Evolutionary conservation across 2,329 filamentous ascomycete species (phyloP).

Genomic region (Hypoxylon sp.): DNA sequence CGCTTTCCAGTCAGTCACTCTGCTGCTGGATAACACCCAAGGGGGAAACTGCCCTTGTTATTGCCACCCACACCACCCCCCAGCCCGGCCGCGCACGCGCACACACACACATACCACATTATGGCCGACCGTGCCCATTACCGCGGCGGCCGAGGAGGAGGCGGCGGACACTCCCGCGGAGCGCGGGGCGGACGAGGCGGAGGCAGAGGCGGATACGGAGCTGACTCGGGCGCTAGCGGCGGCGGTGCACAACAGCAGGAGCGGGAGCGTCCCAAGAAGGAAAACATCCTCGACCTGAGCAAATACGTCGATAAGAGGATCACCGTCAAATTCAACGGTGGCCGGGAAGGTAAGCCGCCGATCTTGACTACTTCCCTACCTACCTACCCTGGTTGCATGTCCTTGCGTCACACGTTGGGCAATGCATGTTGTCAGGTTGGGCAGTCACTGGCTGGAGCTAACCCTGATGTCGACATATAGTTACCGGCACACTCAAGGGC

Average conservation of each 20-base stretch:
- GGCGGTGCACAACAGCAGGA: slow-evolving; percentile 64
- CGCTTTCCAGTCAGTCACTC: neutral
- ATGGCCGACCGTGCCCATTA: slow-evolving; percentile 69
- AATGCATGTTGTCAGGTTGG: slow-evolving; percentile 3
- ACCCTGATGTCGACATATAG: slow-evolving; percentile 61
- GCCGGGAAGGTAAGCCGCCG: slow-evolving; percentile 79
- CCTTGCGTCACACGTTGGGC: neutral
- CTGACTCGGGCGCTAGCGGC: slow-evolving; percentile 59
- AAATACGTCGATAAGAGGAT: slow-evolving; percentile 99
- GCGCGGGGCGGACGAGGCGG: slow-evolving; percentile 59
- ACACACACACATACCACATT: slow-evolving; percentile 43
- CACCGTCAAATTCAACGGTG: slow-evolving; percentile 96
- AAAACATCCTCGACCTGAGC: slow-evolving; percentile 94
- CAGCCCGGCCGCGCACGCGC: slow-evolving; percentile 22
- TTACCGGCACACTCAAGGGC: slow-evolving; percentile 90
- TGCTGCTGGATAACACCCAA: neutral
- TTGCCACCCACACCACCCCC: slow-evolving; percentile 19
- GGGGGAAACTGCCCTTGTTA: slow-evolving; percentile 1
- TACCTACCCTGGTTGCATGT: neutral
- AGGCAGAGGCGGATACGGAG: slow-evolving; percentile 62
- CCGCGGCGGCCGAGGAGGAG: slow-evolving; percentile 64
- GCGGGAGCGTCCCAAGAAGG: slow-evolving; percentile 91
- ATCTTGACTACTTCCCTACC: slow-evolving; percentile 8
- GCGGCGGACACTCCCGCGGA: slow-evolving; percentile 58
- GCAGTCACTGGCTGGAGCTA: slow-evolving; percentile 5